These are phyloP conservation scores for Candida orba DNA, from an alignment of 805 yeast species.

Conservation along the genomic window DNA sequence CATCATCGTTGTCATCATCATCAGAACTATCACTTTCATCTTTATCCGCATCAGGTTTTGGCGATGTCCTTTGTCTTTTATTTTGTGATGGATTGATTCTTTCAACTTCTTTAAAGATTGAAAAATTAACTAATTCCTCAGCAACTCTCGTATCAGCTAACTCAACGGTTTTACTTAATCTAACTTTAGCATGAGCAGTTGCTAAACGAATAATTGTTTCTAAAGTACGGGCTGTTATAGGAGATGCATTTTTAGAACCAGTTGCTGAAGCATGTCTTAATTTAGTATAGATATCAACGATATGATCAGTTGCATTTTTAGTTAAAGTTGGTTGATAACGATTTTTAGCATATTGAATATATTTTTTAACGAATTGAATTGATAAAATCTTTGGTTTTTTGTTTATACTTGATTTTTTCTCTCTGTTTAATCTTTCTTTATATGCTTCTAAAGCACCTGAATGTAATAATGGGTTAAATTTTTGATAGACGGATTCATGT, in stretches of 20 bases:
- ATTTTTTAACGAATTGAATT: constrained; percentile 83
- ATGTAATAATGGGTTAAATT: constrained; percentile 74
- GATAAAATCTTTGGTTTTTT: constrained; percentile 47
- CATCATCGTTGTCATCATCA: not conserved
- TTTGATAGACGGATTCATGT: constrained; percentile 57
- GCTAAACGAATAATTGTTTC: constrained; percentile 92
- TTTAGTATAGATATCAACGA: constrained; percentile 72
- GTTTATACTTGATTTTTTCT: constrained; percentile 24
- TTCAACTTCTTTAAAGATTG: constrained; percentile 68
- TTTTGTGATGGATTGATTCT: constrained; percentile 25
- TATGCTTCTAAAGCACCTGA: constrained; percentile 57
- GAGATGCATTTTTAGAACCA: constrained; percentile 68
- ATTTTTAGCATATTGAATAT: constrained; percentile 88
- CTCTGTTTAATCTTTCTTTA: constrained; percentile 13
- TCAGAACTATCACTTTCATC: constrained; percentile 3
- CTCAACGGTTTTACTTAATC: constrained; percentile 70
- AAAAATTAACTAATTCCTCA: constrained; percentile 74
- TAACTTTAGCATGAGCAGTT: constrained; percentile 95
- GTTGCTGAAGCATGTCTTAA: constrained; percentile 68
- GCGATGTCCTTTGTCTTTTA: constrained; percentile 24
- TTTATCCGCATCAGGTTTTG: constrained; percentile 5
- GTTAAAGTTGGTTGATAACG: constrained; percentile 78
- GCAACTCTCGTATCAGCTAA: constrained; percentile 80
- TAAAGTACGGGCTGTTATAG: constrained; percentile 96
- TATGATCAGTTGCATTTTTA: constrained; percentile 67